A percentile compares a stretch with the other conserved stretches of the same genome.
phyloP scores from a whole-genome alignment of 2,329 filamentous ascomycete genomes.

The Sporothrix protearum region DNA sequence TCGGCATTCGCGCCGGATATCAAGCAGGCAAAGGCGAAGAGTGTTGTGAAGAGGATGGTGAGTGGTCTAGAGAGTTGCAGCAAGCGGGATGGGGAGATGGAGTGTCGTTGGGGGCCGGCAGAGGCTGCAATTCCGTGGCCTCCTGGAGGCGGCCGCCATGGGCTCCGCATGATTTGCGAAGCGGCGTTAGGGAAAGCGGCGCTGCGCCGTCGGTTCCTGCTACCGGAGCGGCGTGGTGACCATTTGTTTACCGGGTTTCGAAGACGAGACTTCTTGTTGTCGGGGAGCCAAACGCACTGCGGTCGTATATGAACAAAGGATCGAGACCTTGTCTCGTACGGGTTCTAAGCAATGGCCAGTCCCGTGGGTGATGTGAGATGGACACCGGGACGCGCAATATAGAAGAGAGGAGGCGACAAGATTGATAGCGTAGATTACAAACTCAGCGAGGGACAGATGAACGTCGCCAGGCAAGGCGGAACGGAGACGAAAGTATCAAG shows the following conservation, averaged over 20 bases:
- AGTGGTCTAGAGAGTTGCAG: not conserved
- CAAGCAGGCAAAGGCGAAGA: conserved; percentile 10
- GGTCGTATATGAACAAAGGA: not conserved
- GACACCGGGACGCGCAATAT: not conserved
- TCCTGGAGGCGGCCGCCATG: not conserved
- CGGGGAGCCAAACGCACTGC: not conserved
- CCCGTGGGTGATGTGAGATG: not conserved
- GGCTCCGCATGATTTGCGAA: conserved; percentile 16
- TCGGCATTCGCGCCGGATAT: conserved; percentile 48
- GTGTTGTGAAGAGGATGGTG: conserved; percentile 5
- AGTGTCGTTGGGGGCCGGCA: not conserved
- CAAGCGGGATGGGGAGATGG: not conserved
- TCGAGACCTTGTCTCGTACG: not conserved
- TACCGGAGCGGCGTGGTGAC: conserved; percentile 1
- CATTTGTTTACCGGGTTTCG: not conserved
- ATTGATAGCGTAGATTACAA: not conserved
- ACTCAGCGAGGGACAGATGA: not conserved
- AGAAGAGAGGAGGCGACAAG: not conserved
- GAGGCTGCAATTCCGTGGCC: not conserved
- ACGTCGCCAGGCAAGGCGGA: not conserved
- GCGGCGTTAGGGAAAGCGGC: not conserved
- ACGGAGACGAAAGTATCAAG: not conserved
- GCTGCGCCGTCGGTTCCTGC: not conserved
- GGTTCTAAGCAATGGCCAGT: not conserved
- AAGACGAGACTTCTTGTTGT: not conserved